A percentile compares a stretch with the other conserved stretches of the same genome.
Evolutionary conservation across 495 filamentous ascomycete species (phyloP).

Genomic region (Aspergillus nidulans): DNA sequence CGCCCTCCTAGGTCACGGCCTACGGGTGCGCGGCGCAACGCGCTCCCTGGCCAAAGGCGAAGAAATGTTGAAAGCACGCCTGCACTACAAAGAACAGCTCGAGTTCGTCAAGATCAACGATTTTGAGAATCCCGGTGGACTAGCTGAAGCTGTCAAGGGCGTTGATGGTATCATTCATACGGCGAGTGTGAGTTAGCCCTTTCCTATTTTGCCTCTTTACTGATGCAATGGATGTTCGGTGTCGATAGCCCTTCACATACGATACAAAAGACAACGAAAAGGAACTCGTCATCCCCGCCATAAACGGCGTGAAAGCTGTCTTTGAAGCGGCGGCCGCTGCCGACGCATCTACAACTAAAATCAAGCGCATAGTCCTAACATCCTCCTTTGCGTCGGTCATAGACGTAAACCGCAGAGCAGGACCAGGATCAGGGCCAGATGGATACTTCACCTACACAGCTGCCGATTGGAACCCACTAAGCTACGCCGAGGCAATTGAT

Average conservation of each 20-base stretch:
- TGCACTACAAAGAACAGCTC: conserved; percentile 26
- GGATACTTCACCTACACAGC: conserved; percentile 53
- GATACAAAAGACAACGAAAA: conserved; percentile 52
- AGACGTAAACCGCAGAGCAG: conserved; percentile 34
- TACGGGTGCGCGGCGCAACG: conserved; percentile 35
- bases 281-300: conserved; percentile 69
- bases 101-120: conserved; percentile 37
- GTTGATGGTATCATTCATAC: conserved; percentile 39
- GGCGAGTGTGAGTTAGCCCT: conserved; percentile 28
- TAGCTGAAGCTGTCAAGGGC: conserved; percentile 29
- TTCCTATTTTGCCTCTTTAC: neutral
- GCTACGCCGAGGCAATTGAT: conserved; percentile 50
- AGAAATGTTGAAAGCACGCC: conserved; percentile 27
- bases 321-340: conserved; percentile 26
- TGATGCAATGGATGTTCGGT: no score
- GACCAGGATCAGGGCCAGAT: conserved; percentile 6
- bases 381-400: conserved; percentile 70
- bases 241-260: conserved; percentile 21
- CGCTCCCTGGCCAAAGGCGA: conserved; percentile 28
- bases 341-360: conserved; percentile 39
- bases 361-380: conserved; percentile 69
- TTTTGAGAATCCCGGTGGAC: conserved; percentile 31
- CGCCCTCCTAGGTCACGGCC: conserved; percentile 27
- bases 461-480: conserved; percentile 71
- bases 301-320: conserved; percentile 64